These are phyloP conservation scores for Botryosphaeria dothidea DNA, from an alignment of 2,329 filamentous ascomycete genomes.

Conservation along the genomic window DNA sequence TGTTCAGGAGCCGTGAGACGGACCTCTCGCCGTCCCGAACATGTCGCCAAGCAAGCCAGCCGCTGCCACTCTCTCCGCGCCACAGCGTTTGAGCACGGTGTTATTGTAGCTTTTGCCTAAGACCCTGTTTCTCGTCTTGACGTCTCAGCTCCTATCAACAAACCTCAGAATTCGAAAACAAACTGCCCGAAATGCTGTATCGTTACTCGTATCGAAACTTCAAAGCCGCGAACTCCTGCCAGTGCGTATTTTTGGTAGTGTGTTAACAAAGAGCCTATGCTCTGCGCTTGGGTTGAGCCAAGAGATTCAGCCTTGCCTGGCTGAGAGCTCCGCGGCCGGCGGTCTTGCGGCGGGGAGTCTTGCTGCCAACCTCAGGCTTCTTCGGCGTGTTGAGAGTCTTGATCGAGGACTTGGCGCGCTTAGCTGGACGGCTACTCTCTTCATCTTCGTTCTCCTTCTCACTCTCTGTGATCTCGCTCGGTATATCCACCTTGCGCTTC, in stretches of 20 bases:
- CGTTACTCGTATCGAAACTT: background rate
- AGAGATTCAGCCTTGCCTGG: conserved; percentile 38
- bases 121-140: background rate
- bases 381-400: conserved; percentile 28
- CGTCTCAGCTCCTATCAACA: background rate
- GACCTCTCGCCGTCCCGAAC: background rate
- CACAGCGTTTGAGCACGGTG: background rate
- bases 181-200: conserved; percentile 4
- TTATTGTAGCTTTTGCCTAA: background rate
- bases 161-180: background rate
- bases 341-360: conserved; percentile 25
- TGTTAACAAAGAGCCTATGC: background rate
- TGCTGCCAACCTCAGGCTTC: conserved; percentile 25
- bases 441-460: conserved; percentile 47
- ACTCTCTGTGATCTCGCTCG: conserved; percentile 34
- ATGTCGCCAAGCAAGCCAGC: background rate
- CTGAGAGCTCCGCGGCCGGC: conserved; percentile 34
- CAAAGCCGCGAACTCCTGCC: background rate
- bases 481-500: conserved; percentile 44
- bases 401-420: conserved; percentile 34
- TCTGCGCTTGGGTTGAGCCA: conserved; percentile 40
- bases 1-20: background rate
- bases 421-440: conserved; percentile 33
- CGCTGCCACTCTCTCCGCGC: background rate
- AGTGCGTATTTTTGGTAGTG: background rate